Percentiles rank a stretch among this genome's conserved stretches.
These are phyloP conservation scores for Dichotomopilus funicola DNA, from an alignment of 2,329 filamentous ascomycete species.

Conservation along the genomic window DNA sequence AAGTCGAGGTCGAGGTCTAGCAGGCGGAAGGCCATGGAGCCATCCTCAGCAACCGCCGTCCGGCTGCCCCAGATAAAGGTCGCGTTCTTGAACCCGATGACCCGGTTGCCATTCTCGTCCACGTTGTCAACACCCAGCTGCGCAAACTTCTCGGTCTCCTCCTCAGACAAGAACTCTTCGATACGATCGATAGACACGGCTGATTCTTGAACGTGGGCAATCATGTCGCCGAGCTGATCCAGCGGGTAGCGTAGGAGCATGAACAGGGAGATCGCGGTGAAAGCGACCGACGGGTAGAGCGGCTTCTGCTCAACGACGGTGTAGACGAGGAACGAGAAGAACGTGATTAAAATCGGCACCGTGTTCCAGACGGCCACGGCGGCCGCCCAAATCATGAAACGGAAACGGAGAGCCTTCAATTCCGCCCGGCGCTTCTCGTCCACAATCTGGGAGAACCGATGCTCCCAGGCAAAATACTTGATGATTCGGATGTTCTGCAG, in stretches of 20 bases:
- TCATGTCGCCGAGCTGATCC: constrained; percentile 96
- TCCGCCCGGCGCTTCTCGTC: constrained; percentile 81
- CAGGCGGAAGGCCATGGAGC: constrained; percentile 71
- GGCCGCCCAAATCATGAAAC: constrained; percentile 86
- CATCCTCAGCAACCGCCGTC: constrained; percentile 53
- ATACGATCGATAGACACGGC: constrained; percentile 96
- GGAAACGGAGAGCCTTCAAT: constrained; percentile 67
- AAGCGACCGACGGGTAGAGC: constrained; percentile 85
- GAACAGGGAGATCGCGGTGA: constrained; percentile 93
- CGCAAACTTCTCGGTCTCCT: constrained; percentile 91
- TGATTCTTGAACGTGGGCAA: constrained; percentile 94
- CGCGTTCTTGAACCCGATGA: constrained; percentile 78
- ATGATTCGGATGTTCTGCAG: constrained; percentile 97
- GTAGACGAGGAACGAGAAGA: constrained; percentile 92
- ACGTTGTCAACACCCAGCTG: constrained; percentile 68
- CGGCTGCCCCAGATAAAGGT: constrained; percentile 85
- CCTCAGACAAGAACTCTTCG: constrained; percentile 86
- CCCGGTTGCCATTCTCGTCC: constrained; percentile 60
- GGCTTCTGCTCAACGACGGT: constrained; percentile 85
- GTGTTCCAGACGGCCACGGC: constrained; percentile 96
- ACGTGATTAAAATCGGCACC: constrained; percentile 89
- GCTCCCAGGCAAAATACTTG: constrained; percentile 99
- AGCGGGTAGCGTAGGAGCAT: constrained; percentile 87
- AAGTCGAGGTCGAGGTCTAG: constrained; percentile 81
- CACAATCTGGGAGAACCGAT: constrained; percentile 77